Percentiles rank a stretch among this genome's conserved stretches.
These are phyloP conservation scores for Calonectria leucothoes DNA, from an alignment of 2,329 filamentous ascomycete species.

Conservation along the genomic window DNA sequence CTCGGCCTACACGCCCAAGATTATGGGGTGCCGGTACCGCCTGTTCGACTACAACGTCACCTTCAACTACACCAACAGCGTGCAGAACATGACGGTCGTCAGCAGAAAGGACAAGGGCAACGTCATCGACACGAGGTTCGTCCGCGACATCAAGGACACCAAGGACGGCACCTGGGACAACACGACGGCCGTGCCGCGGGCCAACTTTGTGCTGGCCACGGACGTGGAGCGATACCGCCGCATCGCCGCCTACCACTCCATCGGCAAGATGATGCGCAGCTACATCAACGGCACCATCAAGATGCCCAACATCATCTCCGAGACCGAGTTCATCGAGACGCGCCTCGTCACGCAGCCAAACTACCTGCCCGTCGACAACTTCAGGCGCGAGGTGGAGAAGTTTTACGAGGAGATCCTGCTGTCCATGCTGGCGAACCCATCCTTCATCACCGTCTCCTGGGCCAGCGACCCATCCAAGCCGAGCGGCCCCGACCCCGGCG, in stretches of 20 bases:
- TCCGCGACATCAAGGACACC: constrained; percentile 24
- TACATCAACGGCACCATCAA: constrained; percentile 39
- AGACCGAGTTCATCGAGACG: constrained; percentile 33
- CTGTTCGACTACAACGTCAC: constrained; percentile 36
- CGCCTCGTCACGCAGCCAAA: constrained; percentile 37
- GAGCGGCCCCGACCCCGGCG: constrained; percentile 27
- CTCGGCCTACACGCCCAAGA: constrained; percentile 39
- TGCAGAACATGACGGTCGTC: constrained; percentile 31
- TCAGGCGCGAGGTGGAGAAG: constrained; percentile 30
- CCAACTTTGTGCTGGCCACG: constrained; percentile 34
- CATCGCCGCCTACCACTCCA: constrained; percentile 35
- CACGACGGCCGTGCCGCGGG: constrained; percentile 27
- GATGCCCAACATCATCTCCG: constrained; percentile 32
- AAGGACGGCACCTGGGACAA: constrained; percentile 34
- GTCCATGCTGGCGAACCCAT: constrained; percentile 40
- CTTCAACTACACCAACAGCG: constrained; percentile 37
- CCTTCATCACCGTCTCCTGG: constrained; percentile 40
- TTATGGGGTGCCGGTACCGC: constrained; percentile 40
- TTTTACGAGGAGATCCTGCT: constrained; percentile 42
- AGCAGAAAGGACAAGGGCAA: constrained; percentile 30
- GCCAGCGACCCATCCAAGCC: constrained; percentile 28
- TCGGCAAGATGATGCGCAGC: constrained; percentile 31
- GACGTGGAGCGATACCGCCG: constrained; percentile 33
- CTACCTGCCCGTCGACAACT: constrained; percentile 33
- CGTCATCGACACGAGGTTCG: constrained; percentile 34